Percentiles rank a stretch among this genome's conserved stretches.
These are phyloP conservation scores for Syncephalastrum contaminatum DNA, from an alignment of 371 early-diverging fungal species.

Conservation along the genomic window DNA sequence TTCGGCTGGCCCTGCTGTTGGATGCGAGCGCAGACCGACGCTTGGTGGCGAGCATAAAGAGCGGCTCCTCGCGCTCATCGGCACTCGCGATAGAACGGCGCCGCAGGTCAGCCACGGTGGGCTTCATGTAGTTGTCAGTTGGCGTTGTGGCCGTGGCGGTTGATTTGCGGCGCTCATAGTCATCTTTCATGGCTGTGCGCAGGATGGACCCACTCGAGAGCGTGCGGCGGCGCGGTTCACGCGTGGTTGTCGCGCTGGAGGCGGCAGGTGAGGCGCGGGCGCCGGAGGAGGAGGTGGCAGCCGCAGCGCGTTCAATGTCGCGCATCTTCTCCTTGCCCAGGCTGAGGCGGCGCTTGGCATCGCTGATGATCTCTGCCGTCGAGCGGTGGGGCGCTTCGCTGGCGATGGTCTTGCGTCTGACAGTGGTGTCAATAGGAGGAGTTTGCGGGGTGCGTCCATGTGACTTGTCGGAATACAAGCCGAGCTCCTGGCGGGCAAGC, in stretches of 20 bases:
- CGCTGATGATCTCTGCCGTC: constrained; percentile 12
- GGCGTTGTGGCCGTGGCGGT: constrained; percentile 10
- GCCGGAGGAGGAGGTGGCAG: neutral
- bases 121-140: constrained; percentile 24
- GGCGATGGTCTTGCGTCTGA: constrained; percentile 4
- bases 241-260: neutral
- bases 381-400: constrained; percentile 7
- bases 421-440: constrained; percentile 13
- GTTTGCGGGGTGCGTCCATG: constrained; percentile 9
- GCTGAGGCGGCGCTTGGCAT: constrained; percentile 26
- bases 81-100: constrained; percentile 25
- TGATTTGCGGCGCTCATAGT: constrained; percentile 18
- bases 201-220: constrained; percentile 29
- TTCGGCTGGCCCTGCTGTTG: constrained; percentile 3
- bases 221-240: constrained; percentile 28
- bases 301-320: constrained; percentile 16
- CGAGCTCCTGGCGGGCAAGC: constrained; percentile 29
- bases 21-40: constrained; percentile 17
- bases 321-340: constrained; percentile 32
- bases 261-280: constrained; percentile 1
- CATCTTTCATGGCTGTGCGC: constrained; percentile 7
- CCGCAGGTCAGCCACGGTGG: constrained; percentile 28
- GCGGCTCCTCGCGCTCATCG: constrained; percentile 14
- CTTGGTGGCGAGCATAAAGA: constrained; percentile 17
- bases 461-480: constrained; percentile 20